Base-by-base conservation (phyloP, 257 asterid genomes). In the Eucommia ulmoides region DNA sequence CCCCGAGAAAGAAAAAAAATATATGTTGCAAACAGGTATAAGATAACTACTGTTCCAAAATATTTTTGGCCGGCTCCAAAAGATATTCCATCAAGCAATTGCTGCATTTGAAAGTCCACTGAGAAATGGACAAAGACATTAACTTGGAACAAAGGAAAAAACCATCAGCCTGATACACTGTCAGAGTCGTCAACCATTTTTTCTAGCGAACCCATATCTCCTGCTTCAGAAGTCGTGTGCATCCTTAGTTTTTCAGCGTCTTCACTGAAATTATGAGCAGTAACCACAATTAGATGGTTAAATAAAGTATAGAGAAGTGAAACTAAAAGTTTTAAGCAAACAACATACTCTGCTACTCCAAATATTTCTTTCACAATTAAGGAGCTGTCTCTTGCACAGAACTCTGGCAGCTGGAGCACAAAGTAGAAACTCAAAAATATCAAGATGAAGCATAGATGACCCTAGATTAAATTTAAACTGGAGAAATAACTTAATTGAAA, bases 161-260 rank as follows among this genome's bases (percentile, higher is more conserved):
- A n/a, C n/a, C n/a, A n/a, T n/a, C n/a, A n/a, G n/a, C n/a, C n/a
- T n/a, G n/a, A n/a, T n/a, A n/a, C n/a, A n/a, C n/a, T n/a, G n/a
- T 81, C 89, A 17, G 95, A 75, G 24, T 62, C 71, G 46, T 70
- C 82, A 49, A 80, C 68, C 98, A 85, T 80, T 75, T 83, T 83
- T 62, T 83, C 96, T 29, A 89, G 71, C 4, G 96, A 76, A 41
- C 63, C 84, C 73, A 89, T 11, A 59, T 74, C 83, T 55, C 93
- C 96, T 8, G 67, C 74, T 66, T 85, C 98, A 45, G 98, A 74
- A 54, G 74, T 60, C 11, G 92, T 70, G 61, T 82, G 93, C 53
- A 80, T 69, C 62, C 98, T 77, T 41, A 89, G 86, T 74, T 82
- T 80, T 73, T 80, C 94, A 2, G 96, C 93, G 71, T 89, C 98